Conservation (phyloP, 257 asterid species). For the Solanum okadae region DNA sequence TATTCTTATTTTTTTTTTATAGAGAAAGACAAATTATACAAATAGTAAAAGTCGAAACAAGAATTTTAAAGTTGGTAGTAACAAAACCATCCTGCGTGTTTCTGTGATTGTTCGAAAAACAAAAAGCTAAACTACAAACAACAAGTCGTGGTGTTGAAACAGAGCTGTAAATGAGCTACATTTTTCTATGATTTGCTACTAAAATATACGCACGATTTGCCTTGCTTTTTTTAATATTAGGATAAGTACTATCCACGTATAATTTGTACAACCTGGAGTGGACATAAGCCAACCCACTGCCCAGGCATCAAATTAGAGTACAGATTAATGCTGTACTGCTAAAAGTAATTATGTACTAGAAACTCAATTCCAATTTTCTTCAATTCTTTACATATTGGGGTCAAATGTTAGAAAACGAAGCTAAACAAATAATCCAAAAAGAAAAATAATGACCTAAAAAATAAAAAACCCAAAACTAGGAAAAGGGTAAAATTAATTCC, state of each 20-base stretch:
- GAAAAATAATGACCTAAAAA: not conserved
- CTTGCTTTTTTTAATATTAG: not conserved
- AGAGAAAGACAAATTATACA: not conserved
- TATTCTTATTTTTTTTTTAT: too few species aligned
- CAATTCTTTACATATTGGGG: not conserved
- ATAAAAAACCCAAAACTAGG: not conserved
- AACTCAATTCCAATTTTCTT: not conserved
- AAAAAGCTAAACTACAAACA: not conserved
- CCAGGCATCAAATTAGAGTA: not conserved
- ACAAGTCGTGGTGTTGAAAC: not conserved
- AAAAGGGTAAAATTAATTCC: not conserved
- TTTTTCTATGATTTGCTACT: not conserved
- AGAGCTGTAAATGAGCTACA: not conserved
- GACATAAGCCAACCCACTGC: not conserved
- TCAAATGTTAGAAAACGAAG: not conserved
- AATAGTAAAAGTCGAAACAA: not conserved
- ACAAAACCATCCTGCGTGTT: not conserved
- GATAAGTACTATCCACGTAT: not conserved
- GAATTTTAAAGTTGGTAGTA: not conserved
- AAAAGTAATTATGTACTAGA: not conserved
- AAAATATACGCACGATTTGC: not conserved
- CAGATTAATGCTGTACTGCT: not conserved
- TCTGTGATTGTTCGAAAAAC: not conserved
- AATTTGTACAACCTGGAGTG: slow-evolving; percentile 1
- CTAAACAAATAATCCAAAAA: not conserved